phyloP scores from a whole-genome alignment of 768 basidiomycete genomes.

The Termitomyces sp. region DNA sequence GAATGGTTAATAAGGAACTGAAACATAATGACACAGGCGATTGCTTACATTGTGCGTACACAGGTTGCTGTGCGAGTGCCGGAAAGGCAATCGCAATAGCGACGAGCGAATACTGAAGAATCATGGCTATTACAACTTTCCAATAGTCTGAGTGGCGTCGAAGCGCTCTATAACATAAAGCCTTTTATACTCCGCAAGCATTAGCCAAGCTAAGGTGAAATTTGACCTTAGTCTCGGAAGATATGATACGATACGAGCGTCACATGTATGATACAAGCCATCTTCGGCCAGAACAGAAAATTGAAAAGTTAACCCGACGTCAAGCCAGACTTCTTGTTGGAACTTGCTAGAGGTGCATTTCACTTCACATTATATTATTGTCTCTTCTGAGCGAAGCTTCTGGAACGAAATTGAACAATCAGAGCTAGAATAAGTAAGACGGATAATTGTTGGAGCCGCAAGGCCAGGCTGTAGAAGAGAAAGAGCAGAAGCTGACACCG shows the following conservation, averaged over 20 bases:
- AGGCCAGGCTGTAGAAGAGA: not conserved
- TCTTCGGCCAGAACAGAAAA: not conserved
- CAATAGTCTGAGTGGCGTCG: not conserved
- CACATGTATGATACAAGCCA: constrained; percentile 11
- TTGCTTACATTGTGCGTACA: constrained; percentile 27
- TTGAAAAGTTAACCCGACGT: constrained; percentile 11
- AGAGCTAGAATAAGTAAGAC: not conserved
- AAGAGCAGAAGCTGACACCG: not conserved
- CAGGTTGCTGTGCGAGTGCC: constrained; percentile 26
- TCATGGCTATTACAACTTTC: constrained; percentile 16
- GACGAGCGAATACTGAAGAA: constrained; percentile 21
- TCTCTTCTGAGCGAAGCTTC: not conserved
- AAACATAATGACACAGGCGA: not conserved
- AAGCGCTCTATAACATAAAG: not conserved
- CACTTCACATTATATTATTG: not conserved
- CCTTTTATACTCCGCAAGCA: not conserved
- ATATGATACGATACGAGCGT: not conserved
- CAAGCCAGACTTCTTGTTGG: not conserved
- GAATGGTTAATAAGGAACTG: not conserved
- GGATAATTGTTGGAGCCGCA: not conserved
- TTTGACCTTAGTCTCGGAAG: not conserved
- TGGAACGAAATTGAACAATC: not conserved
- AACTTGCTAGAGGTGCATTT: not conserved
- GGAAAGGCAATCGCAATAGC: constrained; percentile 25
- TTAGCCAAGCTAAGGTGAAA: not conserved